A percentile compares a stretch with the other conserved stretches of the same genome.
Conservation (phyloP, 2,329 filamentous ascomycete species). For the Alternaria conjuncta region DNA sequence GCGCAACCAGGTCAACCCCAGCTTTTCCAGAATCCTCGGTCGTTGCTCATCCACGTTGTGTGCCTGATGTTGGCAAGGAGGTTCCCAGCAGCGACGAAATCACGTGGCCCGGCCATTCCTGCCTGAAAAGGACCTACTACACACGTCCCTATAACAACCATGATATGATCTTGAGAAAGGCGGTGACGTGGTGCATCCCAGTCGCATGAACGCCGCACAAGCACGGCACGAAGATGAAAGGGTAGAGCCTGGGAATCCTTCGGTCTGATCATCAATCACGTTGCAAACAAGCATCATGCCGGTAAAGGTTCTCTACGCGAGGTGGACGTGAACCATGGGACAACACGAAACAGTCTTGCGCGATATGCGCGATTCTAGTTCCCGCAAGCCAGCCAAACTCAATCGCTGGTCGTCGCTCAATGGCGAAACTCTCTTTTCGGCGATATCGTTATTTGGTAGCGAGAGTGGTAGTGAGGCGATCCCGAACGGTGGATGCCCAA, state of each 20-base stretch:
- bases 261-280: conserved; percentile 12
- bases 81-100: not conserved
- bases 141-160: not conserved
- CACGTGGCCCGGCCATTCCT: not conserved
- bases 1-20: conserved; percentile 1
- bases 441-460: conserved; percentile 4
- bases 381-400: conserved; percentile 6
- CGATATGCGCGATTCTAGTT: conserved; percentile 16
- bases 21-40: not conserved
- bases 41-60: not conserved
- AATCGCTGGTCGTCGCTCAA: not conserved
- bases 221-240: conserved; percentile 2
- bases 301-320: conserved; percentile 13
- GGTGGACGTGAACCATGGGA: not conserved
- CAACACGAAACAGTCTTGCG: conserved; percentile 15
- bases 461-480: conserved; percentile 10
- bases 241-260: conserved; percentile 2
- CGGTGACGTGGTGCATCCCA: conserved; percentile 2
- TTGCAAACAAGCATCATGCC: conserved; percentile 21
- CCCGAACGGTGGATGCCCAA: not conserved
- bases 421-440: conserved; percentile 4
- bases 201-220: conserved; percentile 1
- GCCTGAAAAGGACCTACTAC: not conserved
- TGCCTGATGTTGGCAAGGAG: conserved; percentile 1
- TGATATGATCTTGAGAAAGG: not conserved